Evolutionary conservation across 768 basidiomycete species (phyloP).

Genomic region (Mycena indigotica): DNA sequence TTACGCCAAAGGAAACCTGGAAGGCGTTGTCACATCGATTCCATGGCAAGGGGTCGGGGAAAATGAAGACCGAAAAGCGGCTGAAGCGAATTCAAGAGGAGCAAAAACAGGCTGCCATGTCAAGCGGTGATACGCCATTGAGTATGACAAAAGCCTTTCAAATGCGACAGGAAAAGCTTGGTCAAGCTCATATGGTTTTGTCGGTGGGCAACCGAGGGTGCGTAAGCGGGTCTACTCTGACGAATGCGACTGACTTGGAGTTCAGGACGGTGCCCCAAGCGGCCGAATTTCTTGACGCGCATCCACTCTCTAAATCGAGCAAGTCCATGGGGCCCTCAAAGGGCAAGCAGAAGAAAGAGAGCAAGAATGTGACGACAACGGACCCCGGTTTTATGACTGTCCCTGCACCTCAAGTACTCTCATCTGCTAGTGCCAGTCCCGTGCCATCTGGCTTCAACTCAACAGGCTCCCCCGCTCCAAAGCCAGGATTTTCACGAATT

Average conservation of each 20-base stretch:
- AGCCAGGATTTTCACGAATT: slow-evolving; percentile 78
- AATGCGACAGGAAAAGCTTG: slow-evolving; percentile 88
- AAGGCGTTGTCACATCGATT: slow-evolving; percentile 97
- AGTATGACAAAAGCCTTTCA: slow-evolving; percentile 96
- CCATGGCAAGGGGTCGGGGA: slow-evolving; percentile 96
- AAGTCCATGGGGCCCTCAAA: slow-evolving; percentile 64
- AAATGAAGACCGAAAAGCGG: slow-evolving; percentile 96
- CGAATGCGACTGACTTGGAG: slow-evolving; percentile 11
- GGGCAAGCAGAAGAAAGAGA: slow-evolving; percentile 79
- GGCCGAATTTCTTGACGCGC: slow-evolving; percentile 76
- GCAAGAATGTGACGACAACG: slow-evolving; percentile 48
- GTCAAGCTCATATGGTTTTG: slow-evolving; percentile 94
- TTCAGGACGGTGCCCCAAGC: slow-evolving; percentile 84
- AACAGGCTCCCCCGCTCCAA: slow-evolving; percentile 67
- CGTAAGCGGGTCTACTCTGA: slow-evolving; percentile 27
- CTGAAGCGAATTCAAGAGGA: slow-evolving; percentile 98
- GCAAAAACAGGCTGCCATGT: slow-evolving; percentile 91
- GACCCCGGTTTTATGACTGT: slow-evolving; percentile 73
- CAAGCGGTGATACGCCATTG: slow-evolving; percentile 90
- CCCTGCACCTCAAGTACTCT: slow-evolving; percentile 52
- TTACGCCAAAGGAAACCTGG: slow-evolving; percentile 97
- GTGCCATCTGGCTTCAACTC: slow-evolving; percentile 41
- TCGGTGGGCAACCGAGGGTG: slow-evolving; percentile 93
- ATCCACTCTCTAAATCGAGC: slow-evolving; percentile 72
- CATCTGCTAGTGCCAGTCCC: slow-evolving; percentile 50